Evolutionary conservation across 345 rosid species (phyloP), one percentile per base, ranked within the genome.

Genomic region (Corchorus olitorius): DNA sequence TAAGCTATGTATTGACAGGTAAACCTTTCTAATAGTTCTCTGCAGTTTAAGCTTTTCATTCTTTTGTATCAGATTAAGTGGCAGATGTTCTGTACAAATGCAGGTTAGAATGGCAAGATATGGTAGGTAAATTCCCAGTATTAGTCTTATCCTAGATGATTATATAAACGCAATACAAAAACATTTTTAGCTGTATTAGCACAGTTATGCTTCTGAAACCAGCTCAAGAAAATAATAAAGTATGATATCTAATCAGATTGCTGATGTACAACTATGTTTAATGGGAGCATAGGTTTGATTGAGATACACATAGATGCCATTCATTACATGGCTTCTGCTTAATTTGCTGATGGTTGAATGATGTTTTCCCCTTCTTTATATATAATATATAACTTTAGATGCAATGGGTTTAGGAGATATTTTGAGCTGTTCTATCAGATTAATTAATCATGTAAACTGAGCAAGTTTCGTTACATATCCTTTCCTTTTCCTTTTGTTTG

Each of bases 21-120:
- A 87, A 80, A 27, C 27, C 65, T 83, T 67, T 74, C 54, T 60
- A 43, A n/a, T 37, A 35, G 5, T 37, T 43, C 8, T 56, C 22
- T 22, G 27, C 17, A 8, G 4, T 45, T 35, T 4, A 70, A 49
- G 7, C 15, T 6, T 54, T 70, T 2, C 5, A 16, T 41, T 64
- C 56, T 54, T 37, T 37, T 71, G 0, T 65, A 37, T 34, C 14
- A 41, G 63, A 63, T 65, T 27, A 27, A 1, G 27, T 27, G 27
- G 54, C 2, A 9, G 41, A 39, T 54, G n/a, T 41, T 22, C 20
- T 37, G 10, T 16, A 8, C 16, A 45, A 53, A 3, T 50, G 72
- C 34, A n/a, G 59, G 34, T 48, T 16, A 48, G 17, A 35, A 41
- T 56, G 55, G 56, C n/a, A 55, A 45, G 67, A 54, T 50, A 16